phyloP scores from a whole-genome alignment of 2,329 filamentous ascomycete genomes.

The Fonsecaea monophora region DNA sequence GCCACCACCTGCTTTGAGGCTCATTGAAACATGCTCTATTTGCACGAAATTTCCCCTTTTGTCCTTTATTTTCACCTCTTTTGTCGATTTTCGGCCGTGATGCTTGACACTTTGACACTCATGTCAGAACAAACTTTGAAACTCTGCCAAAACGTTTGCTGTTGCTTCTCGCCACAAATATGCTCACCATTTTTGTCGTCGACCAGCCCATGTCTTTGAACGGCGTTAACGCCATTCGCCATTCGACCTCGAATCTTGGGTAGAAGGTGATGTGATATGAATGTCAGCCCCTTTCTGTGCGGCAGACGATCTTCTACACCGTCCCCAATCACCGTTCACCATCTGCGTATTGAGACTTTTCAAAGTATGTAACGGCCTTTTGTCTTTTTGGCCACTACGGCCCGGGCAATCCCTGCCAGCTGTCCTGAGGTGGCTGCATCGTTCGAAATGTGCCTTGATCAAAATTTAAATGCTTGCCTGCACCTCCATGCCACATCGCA shows the following conservation, averaged over 20 bases:
- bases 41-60: no score
- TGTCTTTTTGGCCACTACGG: no score
- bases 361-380: background rate
- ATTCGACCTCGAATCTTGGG: background rate
- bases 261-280: background rate
- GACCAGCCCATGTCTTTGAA: background rate
- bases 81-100: background rate
- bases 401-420: no score
- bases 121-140: background rate
- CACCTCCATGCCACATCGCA: background rate
- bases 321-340: no score
- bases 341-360: background rate
- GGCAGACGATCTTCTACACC: background rate
- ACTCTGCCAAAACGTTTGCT: background rate
- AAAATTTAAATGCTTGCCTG: background rate
- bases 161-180: constrained; percentile 1
- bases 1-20: background rate
- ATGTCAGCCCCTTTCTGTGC: background rate
- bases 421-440: background rate
- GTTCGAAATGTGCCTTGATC: background rate
- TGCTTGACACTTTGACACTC: background rate
- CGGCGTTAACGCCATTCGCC: background rate
- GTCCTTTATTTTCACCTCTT: no score
- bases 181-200: background rate
- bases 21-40: background rate